These are phyloP conservation scores for Osmozyma mogii DNA, from an alignment of 805 yeast genomes.

Conservation along the genomic window DNA sequence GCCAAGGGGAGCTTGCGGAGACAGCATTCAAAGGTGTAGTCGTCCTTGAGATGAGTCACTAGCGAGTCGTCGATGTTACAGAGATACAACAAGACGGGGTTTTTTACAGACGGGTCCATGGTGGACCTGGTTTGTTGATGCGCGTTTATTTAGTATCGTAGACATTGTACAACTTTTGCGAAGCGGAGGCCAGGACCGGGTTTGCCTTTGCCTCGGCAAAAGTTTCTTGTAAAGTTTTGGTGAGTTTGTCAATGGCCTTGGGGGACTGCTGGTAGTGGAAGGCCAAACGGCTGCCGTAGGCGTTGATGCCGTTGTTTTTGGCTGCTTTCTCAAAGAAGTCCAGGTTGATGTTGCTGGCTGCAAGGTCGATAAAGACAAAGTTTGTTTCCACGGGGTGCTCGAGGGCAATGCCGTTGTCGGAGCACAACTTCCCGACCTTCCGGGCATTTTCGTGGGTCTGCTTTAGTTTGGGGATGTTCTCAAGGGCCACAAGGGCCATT, in stretches of 20 bases:
- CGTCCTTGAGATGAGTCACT: no score
- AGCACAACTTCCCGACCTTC: conserved; percentile 26
- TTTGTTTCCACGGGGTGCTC: conserved; percentile 34
- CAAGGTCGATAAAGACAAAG: conserved; percentile 32
- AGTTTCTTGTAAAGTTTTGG: conserved; percentile 9
- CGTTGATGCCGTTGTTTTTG: conserved; percentile 13
- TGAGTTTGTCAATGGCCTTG: conserved; percentile 22
- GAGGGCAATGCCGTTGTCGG: conserved; percentile 20
- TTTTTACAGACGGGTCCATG: no score
- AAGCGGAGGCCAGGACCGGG: conserved; percentile 7
- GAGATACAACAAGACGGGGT: no score
- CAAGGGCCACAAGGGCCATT: conserved; percentile 36
- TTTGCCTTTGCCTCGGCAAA: conserved; percentile 11
- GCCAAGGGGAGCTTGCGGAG: conserved; percentile 38
- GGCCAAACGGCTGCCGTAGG: conserved; percentile 17
- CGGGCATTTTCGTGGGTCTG: conserved; percentile 27
- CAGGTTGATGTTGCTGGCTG: conserved; percentile 22
- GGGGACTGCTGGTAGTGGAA: conserved; percentile 29
- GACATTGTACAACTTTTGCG: conserved; percentile 7
- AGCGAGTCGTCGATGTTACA: no score
- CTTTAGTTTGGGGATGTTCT: conserved; percentile 25
- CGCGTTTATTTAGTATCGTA: no score
- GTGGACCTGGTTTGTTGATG: no score
- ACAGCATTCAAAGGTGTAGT: conserved; percentile 40
- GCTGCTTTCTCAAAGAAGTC: conserved; percentile 14